Base-by-base conservation (phyloP, 78 protist species). In the Guillardia theta region DNA sequence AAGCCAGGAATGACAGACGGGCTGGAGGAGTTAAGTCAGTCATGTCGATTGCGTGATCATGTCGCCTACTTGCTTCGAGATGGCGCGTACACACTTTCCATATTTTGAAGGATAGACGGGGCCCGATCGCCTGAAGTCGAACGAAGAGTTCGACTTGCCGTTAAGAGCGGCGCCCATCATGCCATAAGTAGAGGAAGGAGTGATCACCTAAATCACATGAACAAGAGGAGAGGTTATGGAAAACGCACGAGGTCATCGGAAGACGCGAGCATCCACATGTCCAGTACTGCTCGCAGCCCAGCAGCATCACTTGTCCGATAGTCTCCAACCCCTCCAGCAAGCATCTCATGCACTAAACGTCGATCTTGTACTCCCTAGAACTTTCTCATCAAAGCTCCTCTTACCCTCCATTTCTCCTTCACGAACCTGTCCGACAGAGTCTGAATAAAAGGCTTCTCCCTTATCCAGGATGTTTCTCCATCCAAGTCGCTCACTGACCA, bases 211-310 rank as follows among this genome's bases (percentile, higher is more conserved):
- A 3, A 58, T 10, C 15, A n/a, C n/a, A n/a, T n/a, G n/a, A n/a
- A n/a, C n/a, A n/a, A n/a, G n/a, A n/a, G n/a, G n/a, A n/a, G n/a
- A n/a, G n/a, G n/a, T n/a, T n/a, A n/a, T n/a, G n/a, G n/a, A n/a
- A n/a, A 6, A 0, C 27, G 2, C 6, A 58, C 83, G 27, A 70
- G 41, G 41, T 18, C 41, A 15, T 70, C 41, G 9, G 83, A 36
- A 36, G 83, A 4, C 41, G 83, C 83, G 6, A 70, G 83, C 83
- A 70, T 70, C 83, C 83, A 70, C 83, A 70, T 70, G 83, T 70
- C 83, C 5, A 70, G 83, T 43, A 70, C 83, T 1, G 83, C 83
- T 36, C 83, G 83, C 9, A 70, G 45, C 41, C 83, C 83, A 18
- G 83, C 9, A 24, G 33, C 6, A 1, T 4, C 10, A 6, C 36